A percentile compares a stretch with the other conserved stretches of the same genome.
phyloP scores from a whole-genome alignment of 345 rosid genomes.

The Eucalyptus cladocalyx region DNA sequence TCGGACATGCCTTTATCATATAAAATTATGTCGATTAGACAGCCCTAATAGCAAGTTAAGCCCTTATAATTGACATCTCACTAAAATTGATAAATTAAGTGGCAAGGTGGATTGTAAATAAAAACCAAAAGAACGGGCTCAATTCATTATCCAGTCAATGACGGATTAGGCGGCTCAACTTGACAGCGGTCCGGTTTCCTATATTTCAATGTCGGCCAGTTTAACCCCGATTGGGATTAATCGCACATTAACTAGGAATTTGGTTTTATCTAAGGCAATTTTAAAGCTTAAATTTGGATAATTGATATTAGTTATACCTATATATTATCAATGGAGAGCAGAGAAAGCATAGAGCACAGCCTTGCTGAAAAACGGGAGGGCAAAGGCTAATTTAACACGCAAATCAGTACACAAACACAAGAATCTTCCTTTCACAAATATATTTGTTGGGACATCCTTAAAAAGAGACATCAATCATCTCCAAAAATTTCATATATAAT shows the following conservation, averaged over 20 bases:
- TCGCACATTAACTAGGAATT: no score
- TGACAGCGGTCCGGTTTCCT: no score
- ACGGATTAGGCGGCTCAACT: neutral
- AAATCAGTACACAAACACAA: no score
- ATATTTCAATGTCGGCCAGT: neutral
- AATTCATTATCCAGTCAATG: neutral
- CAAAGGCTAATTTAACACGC: neutral
- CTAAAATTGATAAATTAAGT: neutral
- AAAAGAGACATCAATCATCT: neutral
- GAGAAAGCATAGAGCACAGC: neutral
- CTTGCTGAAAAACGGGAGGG: no score
- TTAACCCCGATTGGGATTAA: neutral
- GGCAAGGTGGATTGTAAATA: neutral
- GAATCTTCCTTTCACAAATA: slow-evolving; percentile 12
- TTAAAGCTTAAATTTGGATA: neutral
- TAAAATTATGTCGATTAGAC: neutral
- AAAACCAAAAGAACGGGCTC: neutral
- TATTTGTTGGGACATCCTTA: neutral
- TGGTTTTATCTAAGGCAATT: neutral
- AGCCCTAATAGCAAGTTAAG: neutral
- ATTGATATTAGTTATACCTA: neutral
- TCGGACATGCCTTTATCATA: neutral
- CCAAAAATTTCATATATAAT: neutral
- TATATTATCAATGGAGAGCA: neutral
- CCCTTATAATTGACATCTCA: neutral